Evolutionary conservation across 2,329 filamentous ascomycete species (phyloP).

Genomic region (Hymenoscyphus fructigenus): DNA sequence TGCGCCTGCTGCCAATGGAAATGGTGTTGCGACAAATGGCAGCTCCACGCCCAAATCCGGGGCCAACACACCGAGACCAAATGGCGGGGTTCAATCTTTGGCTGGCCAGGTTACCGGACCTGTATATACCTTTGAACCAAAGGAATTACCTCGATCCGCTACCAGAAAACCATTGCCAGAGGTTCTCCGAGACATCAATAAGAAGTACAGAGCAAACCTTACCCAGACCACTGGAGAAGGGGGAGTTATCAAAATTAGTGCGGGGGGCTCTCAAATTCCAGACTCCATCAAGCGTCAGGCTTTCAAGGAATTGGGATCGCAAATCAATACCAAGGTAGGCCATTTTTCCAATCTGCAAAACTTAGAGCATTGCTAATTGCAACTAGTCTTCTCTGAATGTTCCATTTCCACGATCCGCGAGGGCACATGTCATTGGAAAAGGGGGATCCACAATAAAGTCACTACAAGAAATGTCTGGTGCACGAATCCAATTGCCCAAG

Average conservation of each 20-base stretch:
- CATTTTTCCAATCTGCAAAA: neutral
- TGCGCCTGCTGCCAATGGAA: slow-evolving; percentile 48
- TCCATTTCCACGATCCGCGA: slow-evolving; percentile 77
- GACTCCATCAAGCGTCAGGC: slow-evolving; percentile 68
- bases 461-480: slow-evolving; percentile 85
- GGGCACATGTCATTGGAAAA: slow-evolving; percentile 90
- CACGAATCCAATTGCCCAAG: slow-evolving; percentile 86
- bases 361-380: slow-evolving; percentile 16
- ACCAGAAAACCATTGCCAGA: slow-evolving; percentile 84
- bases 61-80: slow-evolving; percentile 42
- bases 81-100: slow-evolving; percentile 54
- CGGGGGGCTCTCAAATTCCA: slow-evolving; percentile 77
- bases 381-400: slow-evolving; percentile 67
- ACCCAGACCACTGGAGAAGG: slow-evolving; percentile 72
- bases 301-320: slow-evolving; percentile 82
- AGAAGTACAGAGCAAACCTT: slow-evolving; percentile 83
- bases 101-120: slow-evolving; percentile 65
- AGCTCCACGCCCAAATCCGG: slow-evolving; percentile 60
- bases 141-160: slow-evolving; percentile 73
- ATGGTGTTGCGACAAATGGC: slow-evolving; percentile 50
- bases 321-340: slow-evolving; percentile 79
- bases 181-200: slow-evolving; percentile 88
- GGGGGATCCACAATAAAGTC: slow-evolving; percentile 87
- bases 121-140: slow-evolving; percentile 40
- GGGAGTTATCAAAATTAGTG: slow-evolving; percentile 77